These are phyloP conservation scores for Yamadazyma trypodendri DNA, from an alignment of 1,139 yeast genomes.

Conservation along the genomic window DNA sequence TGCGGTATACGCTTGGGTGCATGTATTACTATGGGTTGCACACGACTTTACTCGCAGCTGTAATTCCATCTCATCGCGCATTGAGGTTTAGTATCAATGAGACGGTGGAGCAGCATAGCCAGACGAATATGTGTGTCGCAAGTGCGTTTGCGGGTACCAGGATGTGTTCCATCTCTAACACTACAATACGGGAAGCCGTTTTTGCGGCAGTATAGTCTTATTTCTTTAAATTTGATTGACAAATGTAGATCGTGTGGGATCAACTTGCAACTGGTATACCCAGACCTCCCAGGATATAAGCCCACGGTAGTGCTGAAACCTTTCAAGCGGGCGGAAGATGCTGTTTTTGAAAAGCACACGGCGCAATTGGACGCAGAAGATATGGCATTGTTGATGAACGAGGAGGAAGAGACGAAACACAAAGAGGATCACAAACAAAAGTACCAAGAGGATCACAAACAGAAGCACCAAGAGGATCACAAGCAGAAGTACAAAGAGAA, in stretches of 20 bases:
- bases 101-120: no score
- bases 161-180: no score
- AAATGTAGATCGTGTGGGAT: constrained; percentile 16
- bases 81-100: no score
- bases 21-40: no score
- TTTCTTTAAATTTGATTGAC: constrained; percentile 5
- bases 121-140: no score
- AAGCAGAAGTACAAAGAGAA: not conserved
- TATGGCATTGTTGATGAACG: constrained; percentile 7
- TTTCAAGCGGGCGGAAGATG: constrained; percentile 9
- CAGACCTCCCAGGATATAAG: constrained; percentile 9
- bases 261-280: constrained; percentile 10
- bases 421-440: not conserved
- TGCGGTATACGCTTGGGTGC: no score
- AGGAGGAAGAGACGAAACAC: not conserved
- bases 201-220: not conserved
- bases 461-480: not conserved
- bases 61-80: no score
- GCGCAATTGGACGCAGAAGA: constrained; percentile 21
- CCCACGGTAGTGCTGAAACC: constrained; percentile 8
- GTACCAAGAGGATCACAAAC: not conserved
- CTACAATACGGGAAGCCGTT: no score
- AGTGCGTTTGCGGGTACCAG: no score
- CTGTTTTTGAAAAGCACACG: constrained; percentile 6
- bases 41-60: no score